These are phyloP conservation scores for Verticillium tricorpus DNA, from an alignment of 2,329 filamentous ascomycete species.

Conservation along the genomic window DNA sequence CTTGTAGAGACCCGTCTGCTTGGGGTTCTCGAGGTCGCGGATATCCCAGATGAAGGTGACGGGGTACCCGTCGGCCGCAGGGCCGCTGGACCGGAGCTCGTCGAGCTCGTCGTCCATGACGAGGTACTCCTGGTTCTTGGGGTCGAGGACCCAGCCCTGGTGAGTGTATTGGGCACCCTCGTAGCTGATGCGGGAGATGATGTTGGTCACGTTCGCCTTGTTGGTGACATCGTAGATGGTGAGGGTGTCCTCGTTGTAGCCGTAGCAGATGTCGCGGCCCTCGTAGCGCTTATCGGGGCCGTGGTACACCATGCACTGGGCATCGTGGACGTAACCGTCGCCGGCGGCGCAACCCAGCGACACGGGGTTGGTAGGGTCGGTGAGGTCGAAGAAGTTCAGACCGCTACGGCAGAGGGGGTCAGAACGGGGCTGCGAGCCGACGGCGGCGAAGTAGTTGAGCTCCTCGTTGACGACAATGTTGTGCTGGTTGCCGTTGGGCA, in stretches of 20 bases:
- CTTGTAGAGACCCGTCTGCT: slow-evolving; percentile 37
- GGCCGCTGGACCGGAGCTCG: slow-evolving; percentile 34
- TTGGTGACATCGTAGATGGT: slow-evolving; percentile 51
- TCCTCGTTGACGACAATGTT: slow-evolving; percentile 48
- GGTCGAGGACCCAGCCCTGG: slow-evolving; percentile 45
- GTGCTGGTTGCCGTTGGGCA: slow-evolving; percentile 27
- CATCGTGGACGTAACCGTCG: slow-evolving; percentile 58
- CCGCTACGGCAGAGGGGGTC: slow-evolving; percentile 39
- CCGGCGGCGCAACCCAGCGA: slow-evolving; percentile 47
- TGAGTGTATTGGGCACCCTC: slow-evolving; percentile 54
- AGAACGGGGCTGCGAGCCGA: slow-evolving; percentile 33
- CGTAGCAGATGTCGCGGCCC: slow-evolving; percentile 51
- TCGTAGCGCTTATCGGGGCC: slow-evolving; percentile 44
- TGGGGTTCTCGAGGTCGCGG: slow-evolving; percentile 33
- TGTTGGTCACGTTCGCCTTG: slow-evolving; percentile 33
- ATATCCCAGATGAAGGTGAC: slow-evolving; percentile 50
- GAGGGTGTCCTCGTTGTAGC: slow-evolving; percentile 48
- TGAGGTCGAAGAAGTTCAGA: slow-evolving; percentile 54
- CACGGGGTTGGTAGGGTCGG: slow-evolving; percentile 46
- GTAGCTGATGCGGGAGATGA: slow-evolving; percentile 49
- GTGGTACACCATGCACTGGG: slow-evolving; percentile 50
- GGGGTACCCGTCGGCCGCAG: slow-evolving; percentile 36
- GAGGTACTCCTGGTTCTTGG: slow-evolving; percentile 37
- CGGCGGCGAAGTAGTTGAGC: slow-evolving; percentile 40
- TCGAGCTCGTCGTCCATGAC: slow-evolving; percentile 51